phyloP scores from a whole-genome alignment of 108 stramenopile genomes.

The Cyclotella cryptica region DNA sequence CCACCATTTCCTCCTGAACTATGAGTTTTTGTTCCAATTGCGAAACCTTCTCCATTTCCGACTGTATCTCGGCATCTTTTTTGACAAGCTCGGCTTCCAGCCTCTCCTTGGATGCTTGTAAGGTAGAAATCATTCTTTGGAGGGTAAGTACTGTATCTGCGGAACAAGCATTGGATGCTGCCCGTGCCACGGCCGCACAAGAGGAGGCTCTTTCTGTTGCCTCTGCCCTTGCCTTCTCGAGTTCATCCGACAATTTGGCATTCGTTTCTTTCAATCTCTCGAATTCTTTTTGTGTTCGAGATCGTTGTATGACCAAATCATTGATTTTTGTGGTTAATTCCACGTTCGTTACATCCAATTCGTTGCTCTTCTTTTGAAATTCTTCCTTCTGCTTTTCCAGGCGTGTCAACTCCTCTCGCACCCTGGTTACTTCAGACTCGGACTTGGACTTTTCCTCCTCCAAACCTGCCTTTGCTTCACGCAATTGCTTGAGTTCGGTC shows the following conservation, averaged over 20 bases:
- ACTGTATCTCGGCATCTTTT: conserved; percentile 13
- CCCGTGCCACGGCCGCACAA: neutral
- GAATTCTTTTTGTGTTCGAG: neutral
- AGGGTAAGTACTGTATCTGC: conserved; percentile 20
- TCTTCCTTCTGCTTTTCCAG: conserved; percentile 5
- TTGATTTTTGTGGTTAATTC: neutral
- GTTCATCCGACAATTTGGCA: conserved; percentile 4
- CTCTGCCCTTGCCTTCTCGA: neutral
- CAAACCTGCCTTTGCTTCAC: neutral
- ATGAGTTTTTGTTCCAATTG: conserved; percentile 16
- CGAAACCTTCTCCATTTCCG: neutral
- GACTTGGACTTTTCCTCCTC: neutral
- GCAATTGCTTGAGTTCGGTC: neutral
- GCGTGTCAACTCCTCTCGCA: conserved; percentile 9
- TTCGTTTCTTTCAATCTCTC: conserved; percentile 6
- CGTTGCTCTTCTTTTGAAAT: conserved; percentile 4
- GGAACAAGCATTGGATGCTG: neutral
- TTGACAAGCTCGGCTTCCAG: conserved; percentile 1
- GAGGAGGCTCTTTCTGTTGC: neutral
- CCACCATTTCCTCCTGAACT: neutral
- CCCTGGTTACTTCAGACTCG: neutral
- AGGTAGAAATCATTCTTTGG: conserved; percentile 16
- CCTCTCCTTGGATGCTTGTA: conserved; percentile 12
- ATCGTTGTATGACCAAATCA: conserved; percentile 21
- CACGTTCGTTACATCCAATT: neutral